These are phyloP conservation scores for Lenwebbia sp. DNA, from an alignment of 345 rosid species.

Conservation along the genomic window DNA sequence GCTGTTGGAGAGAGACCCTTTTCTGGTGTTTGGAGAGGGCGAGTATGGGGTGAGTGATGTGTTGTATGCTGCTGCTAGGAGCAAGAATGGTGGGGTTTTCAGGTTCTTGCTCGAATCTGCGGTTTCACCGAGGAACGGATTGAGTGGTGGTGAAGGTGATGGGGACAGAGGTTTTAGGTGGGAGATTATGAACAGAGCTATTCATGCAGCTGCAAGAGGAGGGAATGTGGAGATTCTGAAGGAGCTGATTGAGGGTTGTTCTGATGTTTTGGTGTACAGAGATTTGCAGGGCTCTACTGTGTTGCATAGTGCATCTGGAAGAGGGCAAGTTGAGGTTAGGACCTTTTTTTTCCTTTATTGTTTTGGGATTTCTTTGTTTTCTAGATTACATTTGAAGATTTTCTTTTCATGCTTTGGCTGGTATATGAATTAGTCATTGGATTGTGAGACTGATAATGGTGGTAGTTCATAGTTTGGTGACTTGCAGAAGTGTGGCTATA, in stretches of 20 bases:
- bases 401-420: background rate
- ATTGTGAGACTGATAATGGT: background rate
- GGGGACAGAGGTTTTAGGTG: slow-evolving; percentile 29
- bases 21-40: slow-evolving; percentile 93
- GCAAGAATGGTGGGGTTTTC: slow-evolving; percentile 58
- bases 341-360: background rate
- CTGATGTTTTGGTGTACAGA: slow-evolving; percentile 30
- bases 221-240: slow-evolving; percentile 67
- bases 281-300: slow-evolving; percentile 63
- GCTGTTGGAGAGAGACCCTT: slow-evolving; percentile 62
- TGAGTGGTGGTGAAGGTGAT: slow-evolving; percentile 21
- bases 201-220: slow-evolving; percentile 85
- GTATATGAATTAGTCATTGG: background rate
- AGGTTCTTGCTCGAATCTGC: slow-evolving; percentile 40
- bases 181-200: slow-evolving; percentile 79
- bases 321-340: slow-evolving; percentile 72
- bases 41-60: slow-evolving; percentile 90
- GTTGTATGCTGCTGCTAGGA: slow-evolving; percentile 72
- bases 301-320: slow-evolving; percentile 73
- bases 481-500: background rate
- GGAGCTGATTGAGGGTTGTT: slow-evolving; percentile 25
- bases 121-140: slow-evolving; percentile 17
- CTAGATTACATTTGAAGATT: background rate
- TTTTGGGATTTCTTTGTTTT: background rate
- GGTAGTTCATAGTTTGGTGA: background rate